These are phyloP conservation scores for Kwoniella mangroviensis DNA, from an alignment of 768 basidiomycete species.

Conservation along the genomic window DNA sequence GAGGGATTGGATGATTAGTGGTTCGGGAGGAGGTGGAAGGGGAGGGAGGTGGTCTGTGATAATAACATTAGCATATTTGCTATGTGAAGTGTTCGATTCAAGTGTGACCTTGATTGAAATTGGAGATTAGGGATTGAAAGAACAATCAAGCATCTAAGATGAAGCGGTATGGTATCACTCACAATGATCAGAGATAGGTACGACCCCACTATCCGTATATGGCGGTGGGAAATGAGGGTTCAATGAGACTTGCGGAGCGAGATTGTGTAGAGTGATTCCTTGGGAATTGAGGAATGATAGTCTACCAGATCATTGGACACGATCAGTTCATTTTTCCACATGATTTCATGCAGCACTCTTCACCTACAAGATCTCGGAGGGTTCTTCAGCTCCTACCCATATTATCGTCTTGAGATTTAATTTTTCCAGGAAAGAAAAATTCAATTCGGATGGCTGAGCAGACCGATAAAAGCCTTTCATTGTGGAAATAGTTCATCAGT, in stretches of 20 bases:
- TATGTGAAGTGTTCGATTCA: too few relatives aligned
- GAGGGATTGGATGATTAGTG: constrained; percentile 58
- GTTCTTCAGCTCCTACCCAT: constrained; percentile 59
- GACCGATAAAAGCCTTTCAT: constrained; percentile 58
- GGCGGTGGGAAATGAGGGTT: constrained; percentile 55
- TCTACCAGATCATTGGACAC: too few relatives aligned
- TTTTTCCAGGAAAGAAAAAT: constrained; percentile 64
- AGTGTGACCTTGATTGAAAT: too few relatives aligned
- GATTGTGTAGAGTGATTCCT: constrained; percentile 54
- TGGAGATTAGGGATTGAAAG: too few relatives aligned
- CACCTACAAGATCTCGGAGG: constrained; percentile 54
- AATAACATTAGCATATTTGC: background rate
- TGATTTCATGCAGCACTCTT: too few relatives aligned
- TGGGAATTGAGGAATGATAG: constrained; percentile 55
- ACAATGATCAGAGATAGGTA: constrained; percentile 48
- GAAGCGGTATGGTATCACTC: constrained; percentile 9
- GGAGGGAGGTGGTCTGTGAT: constrained; percentile 50
- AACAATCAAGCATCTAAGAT: too few relatives aligned
- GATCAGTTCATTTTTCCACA: too few relatives aligned
- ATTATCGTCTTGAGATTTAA: constrained; percentile 54
- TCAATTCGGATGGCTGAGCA: constrained; percentile 61
- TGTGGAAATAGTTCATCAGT: too few relatives aligned
- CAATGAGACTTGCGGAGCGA: constrained; percentile 48
- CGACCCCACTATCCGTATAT: constrained; percentile 46
- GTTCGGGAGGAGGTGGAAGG: constrained; percentile 55